Base-by-base conservation (phyloP, 139 green algal species). In the Chlorella sorokiniana region DNA sequence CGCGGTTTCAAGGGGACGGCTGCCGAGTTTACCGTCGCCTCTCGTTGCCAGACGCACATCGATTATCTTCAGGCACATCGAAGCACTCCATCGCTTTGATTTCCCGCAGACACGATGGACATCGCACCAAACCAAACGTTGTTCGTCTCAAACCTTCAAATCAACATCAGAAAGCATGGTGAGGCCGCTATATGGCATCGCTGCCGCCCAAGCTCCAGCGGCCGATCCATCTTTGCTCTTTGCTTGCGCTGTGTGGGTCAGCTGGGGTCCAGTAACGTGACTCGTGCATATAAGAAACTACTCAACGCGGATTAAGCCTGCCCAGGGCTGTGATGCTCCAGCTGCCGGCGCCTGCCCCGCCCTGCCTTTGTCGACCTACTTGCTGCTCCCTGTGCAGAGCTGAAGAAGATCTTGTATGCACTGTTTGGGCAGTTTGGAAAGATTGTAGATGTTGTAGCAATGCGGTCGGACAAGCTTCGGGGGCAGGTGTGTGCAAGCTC, bases 391-490 rank as follows among this genome's bases (percentile, higher is more conserved):
- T 22, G 25, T 76, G 56, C 76, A 98, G 95, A 99, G 79, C 86
- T 98, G 18, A 96, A 95, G 74, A 95, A 97, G 84, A 94, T 93
- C 52, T 86, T 99, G 33, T 96, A 98, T 78, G 93, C 94, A 6
- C 91, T 99, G 69, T 99, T 99, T 79, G 94, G 90, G 5, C 97
- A 99, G 87, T 99, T 99, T 81, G 97, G 97, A 29, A 94, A 93
- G 69, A 96, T 99, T 38, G 42, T 99, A 16, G 97, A 99, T 69
- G 91, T 99, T 0, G 93, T 99, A 14, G 45, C 38, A 22, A 81
- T 86, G 80, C 82, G 68, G 16, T 80, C 59, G 3, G 59, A 74
- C 45, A 37, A 48, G n/a, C 75, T 97, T 10, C 84, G 96, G 0
- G 97, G 97, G 0, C 96, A 79, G 73, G 73, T 79, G 54, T 1